phyloP scores from a whole-genome alignment of 345 rosid species.

The Dovyalis caffra region DNA sequence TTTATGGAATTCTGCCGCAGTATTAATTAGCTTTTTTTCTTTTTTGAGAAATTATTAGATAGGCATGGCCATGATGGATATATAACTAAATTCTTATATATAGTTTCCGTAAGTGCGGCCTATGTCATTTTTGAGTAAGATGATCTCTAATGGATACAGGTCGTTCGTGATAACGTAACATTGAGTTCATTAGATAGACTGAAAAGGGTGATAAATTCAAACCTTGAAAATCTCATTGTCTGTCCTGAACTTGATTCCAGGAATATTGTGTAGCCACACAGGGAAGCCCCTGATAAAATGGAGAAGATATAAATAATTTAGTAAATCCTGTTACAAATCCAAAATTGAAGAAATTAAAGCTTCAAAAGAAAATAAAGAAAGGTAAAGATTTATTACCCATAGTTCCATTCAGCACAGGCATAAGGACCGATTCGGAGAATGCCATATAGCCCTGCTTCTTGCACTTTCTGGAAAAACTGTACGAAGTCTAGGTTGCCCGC shows the following conservation, averaged over 20 bases:
- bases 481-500: conserved; percentile 37
- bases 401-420: conserved; percentile 50
- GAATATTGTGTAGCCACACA: conserved; percentile 31
- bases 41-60: no score
- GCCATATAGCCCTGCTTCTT: conserved; percentile 38
- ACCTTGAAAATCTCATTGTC: conserved; percentile 30
- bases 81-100: no score
- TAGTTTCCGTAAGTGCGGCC: no score
- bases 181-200: neutral
- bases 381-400: conserved; percentile 31
- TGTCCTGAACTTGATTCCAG: conserved; percentile 20
- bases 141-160: no score
- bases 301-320: neutral
- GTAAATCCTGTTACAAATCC: no score
- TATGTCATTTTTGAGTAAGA: no score
- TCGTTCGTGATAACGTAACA: no score
- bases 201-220: neutral
- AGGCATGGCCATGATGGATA: no score
- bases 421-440: conserved; percentile 49
- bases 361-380: neutral
- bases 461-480: conserved; percentile 39
- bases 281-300: conserved; percentile 26
- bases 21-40: no score
- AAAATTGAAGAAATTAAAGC: neutral
- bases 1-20: no score